Evolutionary conservation across 2,329 filamentous ascomycete genomes (phyloP).

Genomic region (Elsinoe fawcettii): DNA sequence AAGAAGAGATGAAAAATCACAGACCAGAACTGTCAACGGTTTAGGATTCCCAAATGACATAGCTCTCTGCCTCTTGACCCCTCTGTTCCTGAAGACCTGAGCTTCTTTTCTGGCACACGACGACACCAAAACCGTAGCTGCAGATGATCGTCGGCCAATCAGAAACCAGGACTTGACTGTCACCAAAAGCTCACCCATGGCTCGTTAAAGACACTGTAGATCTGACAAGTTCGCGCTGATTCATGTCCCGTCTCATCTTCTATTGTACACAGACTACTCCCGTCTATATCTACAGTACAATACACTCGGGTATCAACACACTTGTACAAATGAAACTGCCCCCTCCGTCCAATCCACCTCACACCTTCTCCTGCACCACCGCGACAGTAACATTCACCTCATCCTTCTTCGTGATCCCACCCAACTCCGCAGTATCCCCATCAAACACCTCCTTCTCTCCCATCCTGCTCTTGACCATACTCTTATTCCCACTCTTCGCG

Average conservation of each 20-base stretch:
- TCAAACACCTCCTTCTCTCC: constrained; percentile 7
- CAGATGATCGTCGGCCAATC: neutral
- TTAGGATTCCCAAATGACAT: neutral
- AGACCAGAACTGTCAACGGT: constrained; percentile 3
- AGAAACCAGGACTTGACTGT: neutral
- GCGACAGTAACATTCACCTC: constrained; percentile 7
- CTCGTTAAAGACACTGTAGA: neutral
- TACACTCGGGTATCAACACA: neutral
- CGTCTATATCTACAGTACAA: too few relatives aligned
- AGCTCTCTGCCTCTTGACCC: neutral
- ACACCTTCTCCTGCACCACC: neutral
- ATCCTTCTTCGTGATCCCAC: constrained; percentile 8
- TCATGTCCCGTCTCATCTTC: neutral
- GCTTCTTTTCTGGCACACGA: constrained; percentile 8
- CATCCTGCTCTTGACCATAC: constrained; percentile 3
- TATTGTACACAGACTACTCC: too few relatives aligned
- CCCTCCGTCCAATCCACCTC: neutral
- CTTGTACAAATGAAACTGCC: neutral
- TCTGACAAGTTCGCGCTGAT: neutral
- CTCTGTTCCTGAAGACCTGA: constrained; percentile 13
- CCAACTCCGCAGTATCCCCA: neutral
- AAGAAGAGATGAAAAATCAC: neutral
- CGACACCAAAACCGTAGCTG: constrained; percentile 9
- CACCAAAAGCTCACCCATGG: neutral
- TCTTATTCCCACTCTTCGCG: constrained; percentile 3